Evolutionary conservation across 106 monocot species (phyloP).

Genomic region (Iris macrosiphon): DNA sequence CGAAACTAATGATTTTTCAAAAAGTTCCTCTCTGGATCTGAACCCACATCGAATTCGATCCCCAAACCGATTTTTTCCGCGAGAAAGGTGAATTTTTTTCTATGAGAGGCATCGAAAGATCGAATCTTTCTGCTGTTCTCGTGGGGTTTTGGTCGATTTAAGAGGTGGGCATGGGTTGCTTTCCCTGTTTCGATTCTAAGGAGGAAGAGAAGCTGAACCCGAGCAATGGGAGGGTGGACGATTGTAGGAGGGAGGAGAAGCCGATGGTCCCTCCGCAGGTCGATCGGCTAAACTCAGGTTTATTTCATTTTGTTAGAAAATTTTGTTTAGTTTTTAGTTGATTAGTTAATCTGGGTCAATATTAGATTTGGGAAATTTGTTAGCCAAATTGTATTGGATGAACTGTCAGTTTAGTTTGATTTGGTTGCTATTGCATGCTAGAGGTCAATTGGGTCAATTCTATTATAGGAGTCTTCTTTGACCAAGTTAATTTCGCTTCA

Average conservation of each 20-base stretch:
- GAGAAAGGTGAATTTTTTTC: background rate
- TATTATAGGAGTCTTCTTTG: too few relatives aligned
- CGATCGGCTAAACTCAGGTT: background rate
- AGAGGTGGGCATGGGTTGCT: conserved; percentile 24
- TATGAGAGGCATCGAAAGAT: background rate
- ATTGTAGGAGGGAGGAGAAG: conserved; percentile 4
- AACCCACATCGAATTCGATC: too few relatives aligned
- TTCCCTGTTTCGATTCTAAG: conserved; percentile 28
- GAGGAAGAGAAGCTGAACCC: conserved; percentile 16
- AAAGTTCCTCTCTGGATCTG: too few relatives aligned
- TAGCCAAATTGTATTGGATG: too few relatives aligned
- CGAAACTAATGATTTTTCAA: too few relatives aligned
- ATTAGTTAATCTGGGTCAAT: background rate
- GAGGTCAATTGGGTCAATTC: too few relatives aligned
- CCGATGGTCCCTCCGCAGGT: conserved; percentile 7
- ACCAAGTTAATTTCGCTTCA: too few relatives aligned
- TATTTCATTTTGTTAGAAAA: background rate
- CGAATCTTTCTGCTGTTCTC: background rate
- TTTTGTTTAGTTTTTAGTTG: background rate
- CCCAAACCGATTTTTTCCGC: too few relatives aligned
- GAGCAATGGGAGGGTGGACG: background rate
- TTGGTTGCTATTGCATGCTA: too few relatives aligned
- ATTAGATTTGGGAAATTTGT: too few relatives aligned
- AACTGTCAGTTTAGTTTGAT: too few relatives aligned
- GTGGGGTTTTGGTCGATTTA: background rate